Base-by-base conservation (phyloP, 768 basidiomycete species). In the Leccinum variicolor region DNA sequence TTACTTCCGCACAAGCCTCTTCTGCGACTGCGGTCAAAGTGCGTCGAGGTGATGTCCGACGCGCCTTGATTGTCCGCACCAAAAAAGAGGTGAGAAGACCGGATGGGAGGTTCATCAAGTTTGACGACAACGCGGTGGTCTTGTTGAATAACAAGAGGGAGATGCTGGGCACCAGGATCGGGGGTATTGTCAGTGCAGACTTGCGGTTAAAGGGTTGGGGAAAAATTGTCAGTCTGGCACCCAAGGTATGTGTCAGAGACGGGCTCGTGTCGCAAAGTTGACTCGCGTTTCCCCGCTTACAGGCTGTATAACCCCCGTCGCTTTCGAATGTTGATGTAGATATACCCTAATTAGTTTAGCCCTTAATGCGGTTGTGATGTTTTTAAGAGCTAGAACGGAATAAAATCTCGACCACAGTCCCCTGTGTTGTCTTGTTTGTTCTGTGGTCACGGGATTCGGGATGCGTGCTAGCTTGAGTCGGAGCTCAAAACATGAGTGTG, bases 81-180 rank as follows among this genome's bases (percentile, higher is more conserved):
- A 83, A 85, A 66, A 96, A 97, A 74, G 73, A 85, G 23, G 89
- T 93, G 5, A 81, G 85, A 43, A 78, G 96, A 68, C 87, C 94
- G 21, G 96, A 98, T 74, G 96, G 96, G 14, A 82, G 92, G 28
- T 79, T 84, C 65, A 79, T 98, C 62, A 80, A 90, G 47, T 98
- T 98, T 74, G 96, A 98, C 75, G 96, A 98, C 80, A 98, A 98
- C 67, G 96, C 96, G 1, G 93, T 86, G 9, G 94, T 98, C 6
- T 75, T 98, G 34, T 73, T 98, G 56, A 98, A 98, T 74, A 92
- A 92, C 78, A 98, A 98, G 77, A 83, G 87, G 56, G 93, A 96
- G 75, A 92, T 98, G 90, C 70, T 98, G 57, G 95, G 94, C 19
- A 97, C 94, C 51, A 85, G 96, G 67, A 93, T 98, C 54, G 90